phyloP scores from a whole-genome alignment of 306 rosid genomes.

The Trichosanthes cucumerina region DNA sequence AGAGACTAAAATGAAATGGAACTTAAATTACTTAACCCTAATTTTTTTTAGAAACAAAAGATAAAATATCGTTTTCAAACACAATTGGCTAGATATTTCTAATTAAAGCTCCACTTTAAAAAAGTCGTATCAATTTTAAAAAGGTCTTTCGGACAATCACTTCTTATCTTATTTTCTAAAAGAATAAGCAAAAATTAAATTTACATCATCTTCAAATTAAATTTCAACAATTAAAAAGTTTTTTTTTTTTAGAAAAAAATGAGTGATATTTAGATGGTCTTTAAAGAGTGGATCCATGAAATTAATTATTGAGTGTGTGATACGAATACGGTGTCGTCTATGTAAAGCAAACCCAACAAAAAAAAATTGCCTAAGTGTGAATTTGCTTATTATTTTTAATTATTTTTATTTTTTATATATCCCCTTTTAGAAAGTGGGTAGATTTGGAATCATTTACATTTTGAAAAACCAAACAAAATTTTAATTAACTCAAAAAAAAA shows the following conservation, averaged over 20 bases:
- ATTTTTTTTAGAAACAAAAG: too few relatives aligned
- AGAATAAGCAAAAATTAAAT: background rate
- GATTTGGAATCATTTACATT: background rate
- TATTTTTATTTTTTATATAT: background rate
- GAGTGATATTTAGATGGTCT: background rate
- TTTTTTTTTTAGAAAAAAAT: too few relatives aligned
- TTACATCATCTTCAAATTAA: background rate
- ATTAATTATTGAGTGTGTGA: constrained; percentile 1
- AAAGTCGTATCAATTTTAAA: background rate
- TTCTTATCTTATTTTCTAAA: background rate
- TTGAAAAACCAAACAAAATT: background rate
- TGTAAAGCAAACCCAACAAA: background rate
- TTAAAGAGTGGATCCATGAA: background rate
- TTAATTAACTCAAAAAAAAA: background rate
- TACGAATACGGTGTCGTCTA: background rate
- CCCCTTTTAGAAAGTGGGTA: background rate
- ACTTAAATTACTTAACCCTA: too few relatives aligned
- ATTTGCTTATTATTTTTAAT: background rate
- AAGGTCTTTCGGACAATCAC: background rate
- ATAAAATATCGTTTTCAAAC: too few relatives aligned
- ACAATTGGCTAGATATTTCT: background rate
- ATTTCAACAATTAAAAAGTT: background rate
- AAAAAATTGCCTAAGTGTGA: background rate
- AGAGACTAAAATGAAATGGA: too few relatives aligned
- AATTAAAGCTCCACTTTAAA: too few relatives aligned